Evolutionary conservation across 192 early-diverging fungal genomes (phyloP), one percentile per base, ranked within the genome.

Genomic region (Lunasporangiospora selenospora): DNA sequence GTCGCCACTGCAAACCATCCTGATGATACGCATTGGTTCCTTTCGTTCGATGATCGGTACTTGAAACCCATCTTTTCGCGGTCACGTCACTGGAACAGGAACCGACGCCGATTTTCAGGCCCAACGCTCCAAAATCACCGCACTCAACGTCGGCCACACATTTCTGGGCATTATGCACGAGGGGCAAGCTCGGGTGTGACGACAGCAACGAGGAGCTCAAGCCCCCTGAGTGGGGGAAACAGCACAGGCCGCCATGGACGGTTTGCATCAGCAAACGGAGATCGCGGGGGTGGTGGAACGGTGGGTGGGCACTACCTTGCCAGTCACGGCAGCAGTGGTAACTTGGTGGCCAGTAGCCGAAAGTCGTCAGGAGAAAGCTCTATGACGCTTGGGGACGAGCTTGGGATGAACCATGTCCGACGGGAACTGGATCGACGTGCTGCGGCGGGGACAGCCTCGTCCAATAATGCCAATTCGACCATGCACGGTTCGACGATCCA

Each of bases 11-110:
- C 65, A 19, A 67, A 71, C 31, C 81, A 81, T 24, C 71, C 78
- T 21, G 71, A 73, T 6, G 80, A 80, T 31, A 70, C 83, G 3
- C 91, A 94, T 59, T 94, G 92, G 92, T 94, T 94, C 76, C 80
- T 93, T 21, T 86, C 84, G 13, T 94, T 94, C 80, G 92, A 93
- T 76, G 83, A 90, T 49, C 80, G 80, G 57, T 93, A 83, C 69
- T 70, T 94, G 3, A 93, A 92, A 60, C 92, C 92, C n/a, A 71
- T 94, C 43, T 91, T 94, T 64, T 88, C 89, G 8, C 56, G 78
- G 3, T 73, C 69, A 8, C 48, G 69, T 15, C 69, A 73, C 24
- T 73, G 69, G 69, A 73, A 73, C 31, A 27, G 49, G 21, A 73
- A 50, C 39, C 38, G 69, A 12, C 59, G 69, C 33, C 38, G 41